Evolutionary conservation across 2,329 filamentous ascomycete genomes (phyloP).

Genomic region (Fusarium denticulatum): DNA sequence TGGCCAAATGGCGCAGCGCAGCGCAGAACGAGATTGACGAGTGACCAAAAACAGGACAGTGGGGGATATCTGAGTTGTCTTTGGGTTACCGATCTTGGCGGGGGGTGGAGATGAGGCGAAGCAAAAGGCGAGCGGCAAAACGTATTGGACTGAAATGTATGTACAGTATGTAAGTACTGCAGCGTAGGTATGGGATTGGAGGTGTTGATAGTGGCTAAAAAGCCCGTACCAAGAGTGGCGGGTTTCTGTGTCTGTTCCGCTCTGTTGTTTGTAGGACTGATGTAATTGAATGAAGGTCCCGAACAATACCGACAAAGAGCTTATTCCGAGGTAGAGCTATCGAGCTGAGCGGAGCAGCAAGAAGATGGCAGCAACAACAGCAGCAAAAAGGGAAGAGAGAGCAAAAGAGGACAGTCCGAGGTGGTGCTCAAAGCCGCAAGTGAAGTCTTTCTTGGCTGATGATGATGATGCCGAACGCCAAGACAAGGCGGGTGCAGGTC

Average conservation of each 20-base stretch:
- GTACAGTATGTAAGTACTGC: not conserved
- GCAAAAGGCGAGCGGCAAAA: conserved; percentile 9
- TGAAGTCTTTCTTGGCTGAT: conserved; percentile 25
- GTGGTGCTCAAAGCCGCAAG: not conserved
- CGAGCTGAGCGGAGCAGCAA: not conserved
- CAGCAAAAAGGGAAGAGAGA: not conserved
- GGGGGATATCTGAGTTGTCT: conserved; percentile 33
- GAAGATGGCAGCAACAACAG: not conserved
- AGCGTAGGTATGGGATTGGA: conserved; percentile 6
- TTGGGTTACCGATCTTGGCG: conserved; percentile 27
- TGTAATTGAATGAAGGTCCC: not conserved
- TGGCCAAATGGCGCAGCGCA: conserved; percentile 14
- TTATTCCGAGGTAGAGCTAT: conserved; percentile 18
- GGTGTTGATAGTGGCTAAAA: conserved; percentile 31
- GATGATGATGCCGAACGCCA: conserved; percentile 34
- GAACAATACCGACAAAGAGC: conserved; percentile 13
- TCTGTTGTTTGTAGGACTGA: conserved; percentile 17
- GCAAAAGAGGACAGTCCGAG: not conserved
- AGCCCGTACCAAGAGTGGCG: conserved; percentile 21
- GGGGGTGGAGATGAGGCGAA: conserved; percentile 36
- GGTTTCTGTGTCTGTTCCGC: conserved; percentile 2
- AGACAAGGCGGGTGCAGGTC: conserved; percentile 34
- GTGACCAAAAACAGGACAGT: conserved; percentile 30
- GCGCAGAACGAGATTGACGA: conserved; percentile 18
- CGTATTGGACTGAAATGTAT: not conserved